phyloP scores from a whole-genome alignment of 2,329 filamentous ascomycete genomes.

The Sporothrix humicola region DNA sequence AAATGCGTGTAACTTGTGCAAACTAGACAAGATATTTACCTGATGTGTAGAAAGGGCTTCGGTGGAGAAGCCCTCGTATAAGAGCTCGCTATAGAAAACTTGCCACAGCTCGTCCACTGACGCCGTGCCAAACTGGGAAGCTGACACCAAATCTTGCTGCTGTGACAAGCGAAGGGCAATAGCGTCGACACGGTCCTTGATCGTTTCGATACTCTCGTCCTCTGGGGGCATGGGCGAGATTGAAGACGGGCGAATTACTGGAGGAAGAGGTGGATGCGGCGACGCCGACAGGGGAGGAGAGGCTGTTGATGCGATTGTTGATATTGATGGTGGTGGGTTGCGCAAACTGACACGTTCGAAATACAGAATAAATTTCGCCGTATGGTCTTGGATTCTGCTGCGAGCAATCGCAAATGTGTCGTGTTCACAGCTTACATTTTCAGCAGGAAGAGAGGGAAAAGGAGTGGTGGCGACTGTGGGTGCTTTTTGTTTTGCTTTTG shows the following conservation, averaged over 20 bases:
- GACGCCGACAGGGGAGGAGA: slow-evolving; percentile 43
- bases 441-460: background rate
- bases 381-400: slow-evolving; percentile 58
- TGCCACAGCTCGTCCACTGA: slow-evolving; percentile 61
- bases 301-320: background rate
- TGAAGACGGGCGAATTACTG: slow-evolving; percentile 26
- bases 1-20: background rate
- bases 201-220: slow-evolving; percentile 55
- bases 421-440: slow-evolving; percentile 45
- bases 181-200: slow-evolving; percentile 65
- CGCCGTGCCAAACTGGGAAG: slow-evolving; percentile 24
- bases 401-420: slow-evolving; percentile 52
- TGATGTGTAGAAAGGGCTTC: slow-evolving; percentile 63
- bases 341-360: slow-evolving; percentile 1
- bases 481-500: slow-evolving; percentile 34
- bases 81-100: slow-evolving; percentile 63
- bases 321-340: slow-evolving; percentile 51
- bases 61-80: slow-evolving; percentile 62
- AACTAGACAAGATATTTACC: slow-evolving; percentile 46
- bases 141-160: slow-evolving; percentile 45
- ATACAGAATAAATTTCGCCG: slow-evolving; percentile 60
- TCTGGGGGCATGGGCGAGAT: slow-evolving; percentile 42
- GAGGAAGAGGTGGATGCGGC: slow-evolving; percentile 33
- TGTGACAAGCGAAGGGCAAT: slow-evolving; percentile 60
- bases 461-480: slow-evolving; percentile 2